A percentile compares a stretch with the other conserved stretches of the same genome.
phyloP scores from a whole-genome alignment of 768 basidiomycete species.

The Psilocybe tampanensis region DNA sequence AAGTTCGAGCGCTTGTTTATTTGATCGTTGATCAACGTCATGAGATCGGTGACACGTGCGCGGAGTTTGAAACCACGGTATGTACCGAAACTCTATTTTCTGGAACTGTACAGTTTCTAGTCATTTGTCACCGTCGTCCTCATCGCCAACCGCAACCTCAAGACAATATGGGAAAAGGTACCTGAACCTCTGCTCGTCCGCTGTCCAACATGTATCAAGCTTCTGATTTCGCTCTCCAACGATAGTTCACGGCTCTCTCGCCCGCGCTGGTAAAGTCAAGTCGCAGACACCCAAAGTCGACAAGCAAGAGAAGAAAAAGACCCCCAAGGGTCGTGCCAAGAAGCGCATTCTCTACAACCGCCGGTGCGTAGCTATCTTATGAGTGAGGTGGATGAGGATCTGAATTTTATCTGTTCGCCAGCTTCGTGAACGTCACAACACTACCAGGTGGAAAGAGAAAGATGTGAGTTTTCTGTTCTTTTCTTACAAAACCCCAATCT shows the following conservation, averaged over 20 bases:
- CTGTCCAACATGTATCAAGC: neutral
- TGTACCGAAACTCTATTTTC: conserved; percentile 36
- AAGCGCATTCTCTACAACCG: conserved; percentile 95
- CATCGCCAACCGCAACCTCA: conserved; percentile 48
- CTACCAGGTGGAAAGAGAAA: conserved; percentile 91
- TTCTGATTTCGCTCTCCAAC: neutral
- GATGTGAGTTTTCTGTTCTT: conserved; percentile 70
- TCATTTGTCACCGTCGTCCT: conserved; percentile 30
- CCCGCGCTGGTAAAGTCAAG: conserved; percentile 99
- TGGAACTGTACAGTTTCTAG: conserved; percentile 44
- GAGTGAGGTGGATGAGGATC: neutral
- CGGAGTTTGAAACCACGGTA: conserved; percentile 7
- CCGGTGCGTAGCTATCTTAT: conserved; percentile 53
- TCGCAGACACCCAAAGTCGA: conserved; percentile 98
- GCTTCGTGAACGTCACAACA: conserved; percentile 93
- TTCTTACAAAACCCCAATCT: neutral
- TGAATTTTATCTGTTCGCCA: conserved; percentile 28
- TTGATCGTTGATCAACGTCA: conserved; percentile 5
- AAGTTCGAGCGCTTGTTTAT: too few relatives aligned
- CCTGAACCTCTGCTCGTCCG: conserved; percentile 14
- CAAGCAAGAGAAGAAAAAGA: conserved; percentile 99
- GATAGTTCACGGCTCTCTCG: conserved; percentile 98
- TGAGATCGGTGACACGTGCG: neutral
- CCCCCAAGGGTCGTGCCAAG: conserved; percentile 96
- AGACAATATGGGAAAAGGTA: conserved; percentile 80